Evolutionary conservation across 495 filamentous ascomycete species (phyloP).

Genomic region (Aspergillus ellipticus): DNA sequence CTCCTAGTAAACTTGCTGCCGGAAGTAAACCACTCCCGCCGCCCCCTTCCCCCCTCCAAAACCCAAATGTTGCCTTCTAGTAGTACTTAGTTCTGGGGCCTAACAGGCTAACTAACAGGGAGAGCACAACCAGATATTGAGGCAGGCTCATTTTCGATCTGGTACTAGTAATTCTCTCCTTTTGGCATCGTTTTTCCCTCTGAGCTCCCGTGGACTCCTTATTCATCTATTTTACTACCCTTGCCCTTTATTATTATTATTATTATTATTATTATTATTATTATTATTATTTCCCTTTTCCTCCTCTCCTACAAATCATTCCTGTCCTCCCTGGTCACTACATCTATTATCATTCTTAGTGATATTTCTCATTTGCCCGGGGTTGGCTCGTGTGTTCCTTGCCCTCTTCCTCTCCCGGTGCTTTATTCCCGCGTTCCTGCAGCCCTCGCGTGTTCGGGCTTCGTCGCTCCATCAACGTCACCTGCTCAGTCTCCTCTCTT

Average conservation of each 20-base stretch:
- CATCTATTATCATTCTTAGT: slow-evolving; percentile 3
- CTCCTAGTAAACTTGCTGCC: neutral
- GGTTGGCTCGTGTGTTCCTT: slow-evolving; percentile 21
- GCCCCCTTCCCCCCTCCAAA: slow-evolving; percentile 3
- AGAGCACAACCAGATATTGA: slow-evolving; percentile 17
- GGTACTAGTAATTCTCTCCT: slow-evolving; percentile 7
- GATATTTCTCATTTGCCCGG: slow-evolving; percentile 9
- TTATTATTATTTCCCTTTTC: neutral
- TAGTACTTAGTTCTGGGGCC: neutral
- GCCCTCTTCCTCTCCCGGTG: slow-evolving; percentile 20
- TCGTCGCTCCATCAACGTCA: slow-evolving; percentile 35
- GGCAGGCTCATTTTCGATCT: slow-evolving; percentile 14
- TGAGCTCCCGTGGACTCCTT: neutral
- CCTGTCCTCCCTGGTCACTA: slow-evolving; percentile 3
- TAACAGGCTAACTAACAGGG: neutral
- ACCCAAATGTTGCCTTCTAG: slow-evolving; percentile 8
- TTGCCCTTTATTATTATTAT: slow-evolving; percentile 6
- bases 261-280: slow-evolving; percentile 3
- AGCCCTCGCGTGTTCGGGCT: slow-evolving; percentile 31
- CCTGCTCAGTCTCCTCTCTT: slow-evolving; percentile 23
- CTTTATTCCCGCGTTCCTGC: slow-evolving; percentile 35
- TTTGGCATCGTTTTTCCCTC: neutral
- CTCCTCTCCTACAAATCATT: neutral
- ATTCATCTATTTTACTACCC: slow-evolving; percentile 8
- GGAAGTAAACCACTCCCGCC: slow-evolving; percentile 13